phyloP scores from a whole-genome alignment of 257 asterid genomes.

The Solanum virginianum region DNA sequence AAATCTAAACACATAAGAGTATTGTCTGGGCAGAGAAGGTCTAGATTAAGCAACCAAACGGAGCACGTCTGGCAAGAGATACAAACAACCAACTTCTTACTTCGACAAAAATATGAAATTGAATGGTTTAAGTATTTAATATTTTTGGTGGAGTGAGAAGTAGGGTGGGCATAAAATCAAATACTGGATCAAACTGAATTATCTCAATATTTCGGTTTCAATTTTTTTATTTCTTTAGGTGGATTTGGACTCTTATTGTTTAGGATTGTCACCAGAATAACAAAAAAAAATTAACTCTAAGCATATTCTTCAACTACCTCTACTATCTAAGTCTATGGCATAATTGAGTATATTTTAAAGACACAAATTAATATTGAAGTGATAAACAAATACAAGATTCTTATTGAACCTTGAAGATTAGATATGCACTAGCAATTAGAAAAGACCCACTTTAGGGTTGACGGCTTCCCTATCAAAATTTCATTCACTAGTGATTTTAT shows the following conservation, averaged over 20 bases:
- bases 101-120: background rate
- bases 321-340: background rate
- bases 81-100: background rate
- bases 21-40: slow-evolving; percentile 45
- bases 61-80: too few relatives aligned
- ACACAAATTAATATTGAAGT: too few relatives aligned
- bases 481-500: too few relatives aligned
- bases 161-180: background rate
- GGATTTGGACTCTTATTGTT: background rate
- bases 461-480: too few relatives aligned
- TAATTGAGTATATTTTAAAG: background rate
- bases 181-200: background rate
- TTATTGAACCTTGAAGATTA: background rate
- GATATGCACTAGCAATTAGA: too few relatives aligned
- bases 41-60: slow-evolving; percentile 26
- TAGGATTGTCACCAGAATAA: background rate
- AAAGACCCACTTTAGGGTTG: too few relatives aligned
- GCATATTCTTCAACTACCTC: background rate
- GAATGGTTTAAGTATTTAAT: background rate
- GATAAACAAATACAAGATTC: background rate
- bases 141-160: background rate
- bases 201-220: background rate
- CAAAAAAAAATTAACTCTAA: background rate
- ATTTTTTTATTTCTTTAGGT: too few relatives aligned
- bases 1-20: slow-evolving; percentile 34